Base-by-base conservation (phyloP, 2,329 filamentous ascomycete species). In the Calonectria henricotiae region DNA sequence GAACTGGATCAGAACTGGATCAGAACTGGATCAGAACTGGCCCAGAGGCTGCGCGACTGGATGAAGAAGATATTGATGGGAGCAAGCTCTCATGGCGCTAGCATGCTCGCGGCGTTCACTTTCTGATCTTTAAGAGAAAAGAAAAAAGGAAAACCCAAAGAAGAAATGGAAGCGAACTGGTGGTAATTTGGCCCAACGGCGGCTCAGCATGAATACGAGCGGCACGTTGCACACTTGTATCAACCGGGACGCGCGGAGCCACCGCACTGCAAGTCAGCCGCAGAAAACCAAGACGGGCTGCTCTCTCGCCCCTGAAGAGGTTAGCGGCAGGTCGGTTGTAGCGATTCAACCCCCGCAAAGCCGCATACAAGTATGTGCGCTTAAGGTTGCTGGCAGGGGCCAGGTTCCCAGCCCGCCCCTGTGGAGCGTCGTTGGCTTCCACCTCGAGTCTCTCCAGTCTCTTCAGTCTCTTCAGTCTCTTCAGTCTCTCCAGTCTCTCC, bases 121-220 rank as follows among this genome's bases (percentile, higher is more conserved):
- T 6, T 8, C 43, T 39, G 11, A 3, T 30, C 20, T 5, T 58
- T 39, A 7, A 13, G 8, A 13, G 49, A 13, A 27, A 32, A 32
- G 20, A 20, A 20, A 20, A 20, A 20, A 1, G 20, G 20, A 20
- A 20, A 20, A 20, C 20, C 20, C 20, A 20, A 20, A 20, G 20
- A 20, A 20, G 20, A 32, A 51, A 35, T 12, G 20, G n/a, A 41
- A 17, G n/a, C 11, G n/a, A 23, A 7, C 27, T 30, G 27, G 27
- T 58, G 51, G 51, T 32, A 58, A 30, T 27, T 39, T 37, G 51
- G n/a, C 32, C 51, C 20, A 39, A 15, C 23, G 17, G 35, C 51
- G 51, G 51, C 51, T 32, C 51, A 37, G 51, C 51, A 15, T 39
- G 51, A 58, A 58, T 58, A 58, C 51, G 51, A 37, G 46, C 46